Percentiles rank a stretch among this genome's conserved stretches.
Conservation (phyloP, 106 monocot genomes). For the Narthecium ossifragum region DNA sequence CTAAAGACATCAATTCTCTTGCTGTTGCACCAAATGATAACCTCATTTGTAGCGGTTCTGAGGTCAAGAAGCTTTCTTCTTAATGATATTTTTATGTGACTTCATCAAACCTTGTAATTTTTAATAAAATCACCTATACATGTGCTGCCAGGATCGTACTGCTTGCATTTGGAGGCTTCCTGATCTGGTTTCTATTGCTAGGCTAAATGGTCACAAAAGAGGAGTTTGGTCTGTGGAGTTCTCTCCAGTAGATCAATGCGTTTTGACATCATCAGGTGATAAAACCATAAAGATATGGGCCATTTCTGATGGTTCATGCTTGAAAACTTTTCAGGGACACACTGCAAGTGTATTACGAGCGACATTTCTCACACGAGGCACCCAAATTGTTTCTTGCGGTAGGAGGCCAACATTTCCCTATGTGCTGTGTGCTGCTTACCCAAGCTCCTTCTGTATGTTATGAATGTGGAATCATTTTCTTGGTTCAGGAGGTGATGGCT, state of each 20-base stretch:
- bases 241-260: slow-evolving; percentile 92
- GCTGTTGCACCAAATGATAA: slow-evolving; percentile 86
- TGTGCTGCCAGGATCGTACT: slow-evolving; percentile 67
- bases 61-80: slow-evolving; percentile 31
- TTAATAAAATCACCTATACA: too few relatives aligned
- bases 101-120: background rate
- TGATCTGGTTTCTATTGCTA: slow-evolving; percentile 44
- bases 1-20: slow-evolving; percentile 92
- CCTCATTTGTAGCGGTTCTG: slow-evolving; percentile 93
- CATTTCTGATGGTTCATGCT: slow-evolving; percentile 86
- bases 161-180: slow-evolving; percentile 94
- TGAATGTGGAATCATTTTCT: background rate
- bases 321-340: slow-evolving; percentile 96
- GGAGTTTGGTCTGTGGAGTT: slow-evolving; percentile 98
- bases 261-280: slow-evolving; percentile 93
- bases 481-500: slow-evolving; percentile 92
- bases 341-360: slow-evolving; percentile 81
- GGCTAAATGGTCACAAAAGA: slow-evolving; percentile 86
- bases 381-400: slow-evolving; percentile 90
- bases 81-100: background rate
- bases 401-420: slow-evolving; percentile 1
- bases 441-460: background rate
- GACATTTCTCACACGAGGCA: slow-evolving; percentile 77
- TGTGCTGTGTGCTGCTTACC: background rate
- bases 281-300: slow-evolving; percentile 92